These are phyloP conservation scores for Aspergillus tubingensis DNA, from an alignment of 2,329 filamentous ascomycete genomes.

Conservation along the genomic window DNA sequence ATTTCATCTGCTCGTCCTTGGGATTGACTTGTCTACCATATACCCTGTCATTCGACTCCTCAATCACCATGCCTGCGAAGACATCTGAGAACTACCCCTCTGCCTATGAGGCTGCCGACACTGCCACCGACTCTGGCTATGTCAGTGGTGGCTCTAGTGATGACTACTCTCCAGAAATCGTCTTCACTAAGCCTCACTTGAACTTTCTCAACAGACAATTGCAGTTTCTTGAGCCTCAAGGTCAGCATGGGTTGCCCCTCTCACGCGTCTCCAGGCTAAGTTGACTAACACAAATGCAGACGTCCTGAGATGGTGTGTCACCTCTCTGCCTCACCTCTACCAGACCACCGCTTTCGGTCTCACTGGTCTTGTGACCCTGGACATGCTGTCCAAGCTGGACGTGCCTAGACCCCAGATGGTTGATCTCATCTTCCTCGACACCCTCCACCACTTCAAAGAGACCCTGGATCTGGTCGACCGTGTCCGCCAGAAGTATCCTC, in stretches of 20 bases:
- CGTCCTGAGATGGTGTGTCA: constrained; percentile 87
- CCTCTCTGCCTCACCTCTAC: constrained; percentile 84
- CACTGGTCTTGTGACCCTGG: constrained; percentile 77
- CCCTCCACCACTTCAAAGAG: constrained; percentile 78
- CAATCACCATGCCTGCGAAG: constrained; percentile 41
- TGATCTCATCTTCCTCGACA: constrained; percentile 73
- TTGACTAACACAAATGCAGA: constrained; percentile 51
- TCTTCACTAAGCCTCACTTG: constrained; percentile 84
- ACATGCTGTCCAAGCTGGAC: constrained; percentile 61
- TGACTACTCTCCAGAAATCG: constrained; percentile 69
- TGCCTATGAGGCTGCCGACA: constrained; percentile 41
- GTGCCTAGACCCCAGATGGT: constrained; percentile 52
- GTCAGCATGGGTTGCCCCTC: constrained; percentile 40
- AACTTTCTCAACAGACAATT: constrained; percentile 89
- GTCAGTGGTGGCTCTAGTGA: constrained; percentile 66
- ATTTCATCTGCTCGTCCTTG: neutral
- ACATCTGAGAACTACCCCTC: constrained; percentile 39
- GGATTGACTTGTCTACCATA: constrained; percentile 12
- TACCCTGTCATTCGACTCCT: neutral
- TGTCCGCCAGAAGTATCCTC: constrained; percentile 74
- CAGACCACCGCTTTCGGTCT: constrained; percentile 83
- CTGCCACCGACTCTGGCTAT: constrained; percentile 83
- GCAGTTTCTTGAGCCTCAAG: constrained; percentile 79
- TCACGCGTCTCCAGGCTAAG: constrained; percentile 15
- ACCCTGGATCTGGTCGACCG: constrained; percentile 73